Percentiles rank a stretch among this genome's conserved stretches.
Conservation (phyloP, 2,329 filamentous ascomycete genomes). For the Biscogniauxia marginata region DNA sequence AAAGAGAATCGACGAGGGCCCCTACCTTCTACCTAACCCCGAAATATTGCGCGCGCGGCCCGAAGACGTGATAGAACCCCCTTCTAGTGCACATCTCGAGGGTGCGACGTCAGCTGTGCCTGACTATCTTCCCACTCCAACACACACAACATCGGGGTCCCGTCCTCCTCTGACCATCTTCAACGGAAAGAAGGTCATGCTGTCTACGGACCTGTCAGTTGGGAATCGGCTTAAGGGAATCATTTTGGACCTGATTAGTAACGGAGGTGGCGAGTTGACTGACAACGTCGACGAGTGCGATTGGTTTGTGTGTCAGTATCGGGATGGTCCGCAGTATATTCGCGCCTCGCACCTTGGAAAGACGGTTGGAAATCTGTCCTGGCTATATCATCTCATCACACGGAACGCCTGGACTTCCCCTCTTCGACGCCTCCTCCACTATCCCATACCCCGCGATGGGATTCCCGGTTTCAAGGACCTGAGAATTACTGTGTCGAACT, state of each 20-base stretch:
- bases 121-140: slow-evolving; percentile 43
- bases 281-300: slow-evolving; percentile 67
- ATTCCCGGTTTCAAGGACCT: slow-evolving; percentile 76
- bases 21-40: slow-evolving; percentile 82
- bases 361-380: slow-evolving; percentile 87
- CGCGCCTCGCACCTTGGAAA: slow-evolving; percentile 73
- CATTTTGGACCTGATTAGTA: slow-evolving; percentile 67
- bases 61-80: slow-evolving; percentile 56
- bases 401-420: slow-evolving; percentile 88
- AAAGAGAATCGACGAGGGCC: slow-evolving; percentile 82
- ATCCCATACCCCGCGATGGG: slow-evolving; percentile 74
- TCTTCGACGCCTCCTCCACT: slow-evolving; percentile 79
- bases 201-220: slow-evolving; percentile 73
- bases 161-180: slow-evolving; percentile 70
- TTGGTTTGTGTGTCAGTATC: slow-evolving; percentile 84
- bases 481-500: slow-evolving; percentile 90
- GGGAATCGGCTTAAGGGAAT: slow-evolving; percentile 64
- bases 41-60: slow-evolving; percentile 68
- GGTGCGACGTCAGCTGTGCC: slow-evolving; percentile 61
- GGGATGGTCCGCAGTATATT: slow-evolving; percentile 76
- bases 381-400: slow-evolving; percentile 90
- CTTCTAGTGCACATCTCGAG: slow-evolving; percentile 59
- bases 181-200: slow-evolving; percentile 70
- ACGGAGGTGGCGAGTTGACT: slow-evolving; percentile 70
- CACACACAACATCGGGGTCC: slow-evolving; percentile 33